phyloP scores from a whole-genome alignment of 2,329 filamentous ascomycete genomes.

The Neonectria magnoliae region DNA sequence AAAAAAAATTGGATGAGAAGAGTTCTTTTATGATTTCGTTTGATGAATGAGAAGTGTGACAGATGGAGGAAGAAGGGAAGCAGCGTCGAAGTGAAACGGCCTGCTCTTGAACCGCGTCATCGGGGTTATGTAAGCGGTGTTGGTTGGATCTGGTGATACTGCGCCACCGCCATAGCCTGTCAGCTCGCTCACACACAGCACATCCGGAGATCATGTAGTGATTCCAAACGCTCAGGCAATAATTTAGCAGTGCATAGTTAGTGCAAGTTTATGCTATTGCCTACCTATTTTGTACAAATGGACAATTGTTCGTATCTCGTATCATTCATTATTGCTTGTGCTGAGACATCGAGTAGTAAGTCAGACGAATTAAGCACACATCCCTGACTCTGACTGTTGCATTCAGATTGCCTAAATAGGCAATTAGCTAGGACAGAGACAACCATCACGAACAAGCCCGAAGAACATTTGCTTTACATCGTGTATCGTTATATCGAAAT shows the following conservation, averaged over 20 bases:
- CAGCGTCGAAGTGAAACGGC: neutral
- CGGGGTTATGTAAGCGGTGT: constrained; percentile 20
- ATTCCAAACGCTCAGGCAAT: neutral
- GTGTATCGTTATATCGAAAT: neutral
- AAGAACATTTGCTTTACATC: neutral
- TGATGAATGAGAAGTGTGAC: neutral
- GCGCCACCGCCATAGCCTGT: constrained; percentile 22
- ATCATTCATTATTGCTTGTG: neutral
- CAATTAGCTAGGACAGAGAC: neutral
- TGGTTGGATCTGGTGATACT: constrained; percentile 7
- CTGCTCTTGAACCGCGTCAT: constrained; percentile 20
- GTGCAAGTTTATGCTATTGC: neutral
- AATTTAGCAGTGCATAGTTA: neutral
- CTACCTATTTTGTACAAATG: no score
- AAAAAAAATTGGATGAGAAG: constrained; percentile 4
- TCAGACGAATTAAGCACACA: neutral
- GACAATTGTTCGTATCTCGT: no score
- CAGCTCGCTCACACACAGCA: neutral
- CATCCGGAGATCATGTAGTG: neutral
- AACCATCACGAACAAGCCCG: neutral
- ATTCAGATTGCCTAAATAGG: neutral
- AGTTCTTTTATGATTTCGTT: neutral
- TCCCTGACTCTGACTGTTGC: neutral
- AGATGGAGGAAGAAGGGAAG: neutral
- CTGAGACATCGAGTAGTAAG: neutral